These are phyloP conservation scores for Fusarium cyanostomum DNA, from an alignment of 2,329 filamentous ascomycete genomes.

Conservation along the genomic window DNA sequence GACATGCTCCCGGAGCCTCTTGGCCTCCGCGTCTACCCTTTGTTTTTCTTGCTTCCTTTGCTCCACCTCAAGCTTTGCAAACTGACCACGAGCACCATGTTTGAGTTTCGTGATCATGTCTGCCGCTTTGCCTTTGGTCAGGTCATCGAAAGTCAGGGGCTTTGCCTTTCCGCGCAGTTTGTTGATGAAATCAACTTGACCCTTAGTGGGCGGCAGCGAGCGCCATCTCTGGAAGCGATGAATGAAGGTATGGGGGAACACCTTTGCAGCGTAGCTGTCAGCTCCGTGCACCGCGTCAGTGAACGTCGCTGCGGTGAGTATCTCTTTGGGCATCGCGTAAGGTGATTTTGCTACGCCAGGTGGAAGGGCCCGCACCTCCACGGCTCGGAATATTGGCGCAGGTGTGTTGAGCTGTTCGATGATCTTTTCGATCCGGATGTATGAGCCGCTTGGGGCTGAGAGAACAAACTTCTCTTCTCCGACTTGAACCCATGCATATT, in stretches of 20 bases:
- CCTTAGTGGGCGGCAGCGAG: constrained; percentile 67
- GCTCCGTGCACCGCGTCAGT: constrained; percentile 82
- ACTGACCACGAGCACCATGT: constrained; percentile 78
- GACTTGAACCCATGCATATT: constrained; percentile 83
- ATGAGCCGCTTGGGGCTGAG: constrained; percentile 70
- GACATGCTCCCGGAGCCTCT: constrained; percentile 61
- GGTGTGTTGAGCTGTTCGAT: constrained; percentile 34
- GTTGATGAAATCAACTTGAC: constrained; percentile 76
- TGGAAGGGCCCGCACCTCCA: constrained; percentile 61
- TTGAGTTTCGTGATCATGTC: constrained; percentile 95
- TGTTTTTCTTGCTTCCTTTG: constrained; percentile 60
- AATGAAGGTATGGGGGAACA: constrained; percentile 75
- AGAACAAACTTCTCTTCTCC: constrained; percentile 77
- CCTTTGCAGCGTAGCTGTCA: constrained; percentile 78
- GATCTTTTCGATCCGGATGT: constrained; percentile 61
- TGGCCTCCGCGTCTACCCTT: constrained; percentile 49
- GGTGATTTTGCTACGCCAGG: constrained; percentile 60
- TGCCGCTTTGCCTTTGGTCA: constrained; percentile 82
- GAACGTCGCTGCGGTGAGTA: constrained; percentile 74
- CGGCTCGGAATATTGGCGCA: constrained; percentile 52
- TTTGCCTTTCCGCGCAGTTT: constrained; percentile 65
- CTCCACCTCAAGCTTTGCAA: constrained; percentile 60
- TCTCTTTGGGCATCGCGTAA: constrained; percentile 73
- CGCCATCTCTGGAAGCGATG: constrained; percentile 76
- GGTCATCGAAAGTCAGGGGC: constrained; percentile 60